Evolutionary conservation across 2,329 filamentous ascomycete genomes (phyloP).

Genomic region (Penicillium paneum): DNA sequence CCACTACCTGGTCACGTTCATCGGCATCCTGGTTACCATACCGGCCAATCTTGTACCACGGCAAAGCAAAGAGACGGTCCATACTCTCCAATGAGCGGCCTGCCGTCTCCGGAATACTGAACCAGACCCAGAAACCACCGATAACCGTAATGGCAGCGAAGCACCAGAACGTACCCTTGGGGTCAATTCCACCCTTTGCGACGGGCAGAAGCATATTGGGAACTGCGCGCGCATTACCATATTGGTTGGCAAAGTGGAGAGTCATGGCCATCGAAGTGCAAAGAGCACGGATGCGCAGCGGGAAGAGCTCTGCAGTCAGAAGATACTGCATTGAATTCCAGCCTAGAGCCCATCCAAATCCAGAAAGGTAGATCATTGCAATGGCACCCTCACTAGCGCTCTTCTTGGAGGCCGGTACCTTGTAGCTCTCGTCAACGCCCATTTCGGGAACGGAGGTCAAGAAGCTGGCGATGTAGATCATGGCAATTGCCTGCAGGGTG

Average conservation of each 20-base stretch:
- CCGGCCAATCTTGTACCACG: slow-evolving; percentile 70
- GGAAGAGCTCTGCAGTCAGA: slow-evolving; percentile 74
- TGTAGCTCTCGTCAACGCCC: slow-evolving; percentile 48
- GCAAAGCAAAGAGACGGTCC: slow-evolving; percentile 67
- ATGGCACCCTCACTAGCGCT: slow-evolving; percentile 62
- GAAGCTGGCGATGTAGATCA: slow-evolving; percentile 62
- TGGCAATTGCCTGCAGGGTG: slow-evolving; percentile 57
- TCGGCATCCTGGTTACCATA: slow-evolving; percentile 34
- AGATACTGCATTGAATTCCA: slow-evolving; percentile 80
- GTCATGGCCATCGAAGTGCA: slow-evolving; percentile 72
- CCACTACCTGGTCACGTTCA: slow-evolving; percentile 23
- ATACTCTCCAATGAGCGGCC: slow-evolving; percentile 59
- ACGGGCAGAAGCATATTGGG: slow-evolving; percentile 66
- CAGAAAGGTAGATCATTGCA: slow-evolving; percentile 69
- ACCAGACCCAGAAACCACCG: slow-evolving; percentile 67
- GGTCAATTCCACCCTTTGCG: slow-evolving; percentile 43
- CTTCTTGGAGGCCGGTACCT: slow-evolving; percentile 49
- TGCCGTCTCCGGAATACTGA: slow-evolving; percentile 69
- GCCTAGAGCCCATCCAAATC: slow-evolving; percentile 66
- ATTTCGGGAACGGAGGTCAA: slow-evolving; percentile 61
- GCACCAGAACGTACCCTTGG: slow-evolving; percentile 72
- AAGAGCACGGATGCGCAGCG: slow-evolving; percentile 68
- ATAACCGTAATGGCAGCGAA: slow-evolving; percentile 67
- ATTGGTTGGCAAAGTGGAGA: slow-evolving; percentile 75
- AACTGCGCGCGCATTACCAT: slow-evolving; percentile 71